Evolutionary conservation across 2,329 filamentous ascomycete genomes (phyloP).

Genomic region (Colletotrichum acutatum): DNA sequence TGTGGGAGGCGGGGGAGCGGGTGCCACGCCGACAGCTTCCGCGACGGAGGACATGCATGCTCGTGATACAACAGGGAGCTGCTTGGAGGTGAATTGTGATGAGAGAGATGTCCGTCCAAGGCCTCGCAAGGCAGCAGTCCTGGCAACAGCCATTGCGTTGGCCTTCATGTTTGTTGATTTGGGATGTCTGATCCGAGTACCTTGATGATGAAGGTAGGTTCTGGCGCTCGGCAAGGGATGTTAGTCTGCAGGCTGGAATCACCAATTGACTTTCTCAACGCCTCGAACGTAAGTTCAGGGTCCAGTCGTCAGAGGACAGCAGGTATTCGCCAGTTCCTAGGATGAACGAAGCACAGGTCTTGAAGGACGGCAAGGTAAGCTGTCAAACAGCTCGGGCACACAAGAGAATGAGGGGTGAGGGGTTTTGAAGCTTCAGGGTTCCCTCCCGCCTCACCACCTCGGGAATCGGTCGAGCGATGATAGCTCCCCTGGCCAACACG

Average conservation of each 20-base stretch:
- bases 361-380: not conserved
- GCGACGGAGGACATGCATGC: slow-evolving; percentile 30
- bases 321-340: not conserved
- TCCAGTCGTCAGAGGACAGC: not conserved
- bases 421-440: slow-evolving; percentile 33
- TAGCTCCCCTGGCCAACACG: not conserved
- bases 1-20: slow-evolving; percentile 23
- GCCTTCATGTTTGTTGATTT: not conserved
- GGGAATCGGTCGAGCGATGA: slow-evolving; percentile 13
- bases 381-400: not conserved
- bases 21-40: slow-evolving; percentile 20
- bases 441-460: slow-evolving; percentile 1
- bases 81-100: not conserved
- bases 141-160: slow-evolving; percentile 10
- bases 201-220: not conserved
- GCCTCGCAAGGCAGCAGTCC: slow-evolving; percentile 10
- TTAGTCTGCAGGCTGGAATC: not conserved
- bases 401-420: slow-evolving; percentile 19
- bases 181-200: not conserved
- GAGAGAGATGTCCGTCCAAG: not conserved
- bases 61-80: not conserved
- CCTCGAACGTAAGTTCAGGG: too few relatives aligned
- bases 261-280: not conserved
- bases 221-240: not conserved
- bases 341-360: not conserved